Conservation (phyloP, 1,139 yeast species). For the Taiozyma sp. region DNA sequence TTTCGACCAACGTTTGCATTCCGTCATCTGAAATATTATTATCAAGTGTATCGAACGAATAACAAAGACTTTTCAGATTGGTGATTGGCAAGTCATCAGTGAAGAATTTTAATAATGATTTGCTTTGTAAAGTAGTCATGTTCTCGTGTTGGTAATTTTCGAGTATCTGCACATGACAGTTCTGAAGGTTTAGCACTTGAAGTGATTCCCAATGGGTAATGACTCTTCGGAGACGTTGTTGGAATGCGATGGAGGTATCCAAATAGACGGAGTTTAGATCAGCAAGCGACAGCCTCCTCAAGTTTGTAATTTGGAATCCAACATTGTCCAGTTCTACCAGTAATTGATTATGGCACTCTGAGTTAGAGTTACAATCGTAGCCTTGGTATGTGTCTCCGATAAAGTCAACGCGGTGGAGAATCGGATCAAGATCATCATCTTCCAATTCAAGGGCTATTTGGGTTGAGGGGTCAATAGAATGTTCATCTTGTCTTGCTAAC, state of each 20-base stretch:
- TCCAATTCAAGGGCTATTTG: not conserved
- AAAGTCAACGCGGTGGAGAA: conserved; percentile 3
- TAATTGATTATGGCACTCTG: not conserved
- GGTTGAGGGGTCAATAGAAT: not conserved
- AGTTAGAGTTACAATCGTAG: not conserved
- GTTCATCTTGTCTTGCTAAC: not conserved
- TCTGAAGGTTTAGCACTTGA: not conserved
- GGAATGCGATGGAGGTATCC: not conserved
- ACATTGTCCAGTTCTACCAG: not conserved
- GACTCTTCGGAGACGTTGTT: not conserved
- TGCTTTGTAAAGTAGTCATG: not conserved
- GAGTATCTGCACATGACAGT: not conserved
- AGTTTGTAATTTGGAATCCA: not conserved
- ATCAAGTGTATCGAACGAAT: not conserved
- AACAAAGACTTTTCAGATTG: not conserved
- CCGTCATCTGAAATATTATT: not conserved
- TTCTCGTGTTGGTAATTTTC: not conserved
- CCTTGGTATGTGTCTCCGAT: not conserved
- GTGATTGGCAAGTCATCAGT: not conserved
- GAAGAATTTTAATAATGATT: not conserved
- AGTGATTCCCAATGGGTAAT: not conserved
- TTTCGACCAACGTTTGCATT: too few species aligned
- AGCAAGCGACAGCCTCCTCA: conserved; percentile 5
- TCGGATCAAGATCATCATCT: conserved; percentile 4
- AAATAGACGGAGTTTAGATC: not conserved